Evolutionary conservation across 1,284 basidiomycete species (phyloP), one percentile per base, ranked within the genome.

Genomic region (Leucoagaricus sp.): DNA sequence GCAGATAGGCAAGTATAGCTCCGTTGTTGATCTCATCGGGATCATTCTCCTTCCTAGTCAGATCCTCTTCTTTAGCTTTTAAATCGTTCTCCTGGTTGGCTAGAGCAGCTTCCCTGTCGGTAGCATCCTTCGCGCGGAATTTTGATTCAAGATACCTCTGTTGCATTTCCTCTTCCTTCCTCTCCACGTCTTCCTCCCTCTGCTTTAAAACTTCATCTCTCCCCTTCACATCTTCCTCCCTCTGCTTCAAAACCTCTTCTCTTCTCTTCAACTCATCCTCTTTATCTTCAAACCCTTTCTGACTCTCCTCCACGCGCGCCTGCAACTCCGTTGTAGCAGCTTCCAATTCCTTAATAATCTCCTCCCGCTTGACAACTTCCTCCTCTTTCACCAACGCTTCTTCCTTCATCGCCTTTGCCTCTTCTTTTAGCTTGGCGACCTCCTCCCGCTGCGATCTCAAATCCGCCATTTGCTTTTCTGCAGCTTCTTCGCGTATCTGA

Each of bases 1-100:
- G 70, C 59, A 89, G 73, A 62, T 87, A 89, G 21, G 79, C 77
- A 52, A 74, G 72, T 59, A 89, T 79, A 8, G 75, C 76, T 5
- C 70, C 64, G 10, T 74, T 70, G 1, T 82, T 83, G 60, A 89
- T 74, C 10, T 85, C 83, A 42, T 87, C 86, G 6, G 83, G 77
- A 28, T 65, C 67, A n/a, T n/a, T n/a, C 38, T 58, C 63, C 46
- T 49, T 58, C 58, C 58, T 53, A 26, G 54, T 48, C 53, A 21
- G 38, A 36, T 47, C 40, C 12, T 58, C 58, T 25, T 55, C 53
- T 3, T 57, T 50, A 29, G 60, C 52, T 59, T 5, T 13, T 5
- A 41, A 7, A 3, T 41, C 40, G 6, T 4, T 15, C 19, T 23
- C 15, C 40, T 12, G 45, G 8, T 51, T 56, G 9, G 49, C 49